Percentiles rank a stretch among this genome's conserved stretches.
phyloP scores from a whole-genome alignment of 768 basidiomycete genomes.

The Termitomyces eurrhizus region DNA sequence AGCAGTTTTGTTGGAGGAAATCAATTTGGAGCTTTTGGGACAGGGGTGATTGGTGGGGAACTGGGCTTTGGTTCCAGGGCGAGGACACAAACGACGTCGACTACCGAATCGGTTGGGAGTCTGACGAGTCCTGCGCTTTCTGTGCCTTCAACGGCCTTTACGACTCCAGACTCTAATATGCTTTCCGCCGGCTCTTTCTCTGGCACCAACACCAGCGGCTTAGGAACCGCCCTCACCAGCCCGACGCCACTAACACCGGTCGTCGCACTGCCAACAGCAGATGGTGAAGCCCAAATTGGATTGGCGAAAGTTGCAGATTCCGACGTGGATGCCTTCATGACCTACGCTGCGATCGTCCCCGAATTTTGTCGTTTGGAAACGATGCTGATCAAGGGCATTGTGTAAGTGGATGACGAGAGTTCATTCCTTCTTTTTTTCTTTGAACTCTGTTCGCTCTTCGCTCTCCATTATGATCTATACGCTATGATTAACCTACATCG shows the following conservation, averaged over 20 bases:
- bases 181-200: conserved; percentile 24
- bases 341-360: conserved; percentile 81
- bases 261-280: conserved; percentile 65
- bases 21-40: conserved; percentile 21
- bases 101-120: conserved; percentile 31
- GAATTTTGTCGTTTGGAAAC: conserved; percentile 80
- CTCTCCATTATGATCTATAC: conserved; percentile 9
- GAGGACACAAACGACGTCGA: conserved; percentile 52
- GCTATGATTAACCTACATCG: conserved; percentile 5
- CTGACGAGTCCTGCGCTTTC: conserved; percentile 20
- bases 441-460: neutral
- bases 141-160: conserved; percentile 45
- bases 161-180: conserved; percentile 57
- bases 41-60: conserved; percentile 34
- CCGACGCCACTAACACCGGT: conserved; percentile 66
- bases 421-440: neutral
- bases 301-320: conserved; percentile 81
- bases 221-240: conserved; percentile 39
- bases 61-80: conserved; percentile 35
- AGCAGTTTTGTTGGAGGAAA: conserved; percentile 25
- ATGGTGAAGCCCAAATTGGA: conserved; percentile 71
- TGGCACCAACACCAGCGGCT: conserved; percentile 29
- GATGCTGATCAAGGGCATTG: conserved; percentile 66
- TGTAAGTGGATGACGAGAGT: conserved; percentile 24
- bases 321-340: conserved; percentile 80